These are phyloP conservation scores for Schizochytrium sp. DNA, from an alignment of 108 stramenopile genomes.

Conservation along the genomic window DNA sequence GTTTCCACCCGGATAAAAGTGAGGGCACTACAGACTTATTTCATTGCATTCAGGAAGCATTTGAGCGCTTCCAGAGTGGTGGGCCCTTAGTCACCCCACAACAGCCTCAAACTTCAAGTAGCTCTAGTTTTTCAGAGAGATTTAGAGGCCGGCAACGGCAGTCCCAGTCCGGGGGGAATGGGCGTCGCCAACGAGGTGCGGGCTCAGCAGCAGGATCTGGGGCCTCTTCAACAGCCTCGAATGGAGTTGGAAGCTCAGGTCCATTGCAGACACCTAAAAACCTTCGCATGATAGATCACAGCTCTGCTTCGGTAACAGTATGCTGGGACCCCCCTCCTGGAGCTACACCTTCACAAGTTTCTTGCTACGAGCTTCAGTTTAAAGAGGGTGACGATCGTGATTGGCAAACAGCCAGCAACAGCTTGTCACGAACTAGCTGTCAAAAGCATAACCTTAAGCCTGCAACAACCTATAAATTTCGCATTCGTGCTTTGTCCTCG, in stretches of 20 bases:
- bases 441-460: constrained; percentile 52
- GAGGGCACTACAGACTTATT: constrained; percentile 68
- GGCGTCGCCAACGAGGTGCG: background rate
- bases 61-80: constrained; percentile 43
- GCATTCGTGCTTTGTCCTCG: background rate
- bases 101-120: background rate
- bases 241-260: background rate
- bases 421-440: constrained; percentile 9
- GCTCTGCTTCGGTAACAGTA: constrained; percentile 31
- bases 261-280: constrained; percentile 29
- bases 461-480: constrained; percentile 18
- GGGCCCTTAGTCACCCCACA: background rate
- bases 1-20: constrained; percentile 92
- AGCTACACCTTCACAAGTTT: background rate
- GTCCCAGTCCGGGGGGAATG: background rate
- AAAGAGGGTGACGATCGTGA: constrained; percentile 52
- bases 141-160: background rate
- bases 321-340: constrained; percentile 49
- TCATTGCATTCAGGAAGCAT: constrained; percentile 30
- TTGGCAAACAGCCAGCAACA: constrained; percentile 48
- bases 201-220: background rate
- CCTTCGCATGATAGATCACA: constrained; percentile 48
- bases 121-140: background rate
- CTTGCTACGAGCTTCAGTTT: constrained; percentile 50
- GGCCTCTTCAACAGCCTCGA: background rate